A percentile compares a stretch with the other conserved stretches of the same genome.
These are phyloP conservation scores for Dactylellina parvicollis DNA, from an alignment of 2,329 filamentous ascomycete genomes.

Conservation along the genomic window DNA sequence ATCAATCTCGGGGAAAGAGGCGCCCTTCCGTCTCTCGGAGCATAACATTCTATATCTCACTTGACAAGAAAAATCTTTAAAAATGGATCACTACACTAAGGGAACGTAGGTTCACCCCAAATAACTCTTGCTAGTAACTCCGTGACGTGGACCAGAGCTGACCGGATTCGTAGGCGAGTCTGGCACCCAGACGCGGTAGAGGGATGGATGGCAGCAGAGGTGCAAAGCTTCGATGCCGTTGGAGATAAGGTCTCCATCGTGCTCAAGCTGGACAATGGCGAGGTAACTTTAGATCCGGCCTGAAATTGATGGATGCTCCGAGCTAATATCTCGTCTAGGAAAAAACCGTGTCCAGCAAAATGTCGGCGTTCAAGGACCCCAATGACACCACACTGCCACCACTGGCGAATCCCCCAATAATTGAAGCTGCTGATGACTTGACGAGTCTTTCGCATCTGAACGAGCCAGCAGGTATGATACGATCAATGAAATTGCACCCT, in stretches of 20 bases:
- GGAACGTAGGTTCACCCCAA: slow-evolving; percentile 46
- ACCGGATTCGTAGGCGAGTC: slow-evolving; percentile 75
- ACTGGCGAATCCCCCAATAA: slow-evolving; percentile 96
- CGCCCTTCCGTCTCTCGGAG: slow-evolving; percentile 20
- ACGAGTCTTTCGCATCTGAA: slow-evolving; percentile 98
- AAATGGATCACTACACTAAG: slow-evolving; percentile 48
- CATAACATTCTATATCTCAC: slow-evolving; percentile 23
- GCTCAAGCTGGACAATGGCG: slow-evolving; percentile 90
- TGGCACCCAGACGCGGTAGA: slow-evolving; percentile 97
- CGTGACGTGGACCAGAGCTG: not conserved
- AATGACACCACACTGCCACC: slow-evolving; percentile 84
- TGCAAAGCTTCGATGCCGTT: slow-evolving; percentile 82
- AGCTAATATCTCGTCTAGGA: slow-evolving; percentile 66
- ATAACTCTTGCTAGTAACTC: not conserved
- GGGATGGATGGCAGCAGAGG: slow-evolving; percentile 97
- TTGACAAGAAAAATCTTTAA: slow-evolving; percentile 28
- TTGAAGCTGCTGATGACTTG: slow-evolving; percentile 97
- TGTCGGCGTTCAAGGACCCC: slow-evolving; percentile 78
- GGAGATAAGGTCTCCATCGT: slow-evolving; percentile 87
- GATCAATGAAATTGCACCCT: not conserved
- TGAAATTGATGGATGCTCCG: slow-evolving; percentile 5
- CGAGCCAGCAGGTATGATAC: slow-evolving; percentile 90
- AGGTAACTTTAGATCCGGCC: slow-evolving; percentile 69
- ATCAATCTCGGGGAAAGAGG: slow-evolving; percentile 30
- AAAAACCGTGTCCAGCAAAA: slow-evolving; percentile 80